These are phyloP conservation scores for Pythium folliculosum DNA, from an alignment of 352 stramenopile genomes.

Conservation along the genomic window DNA sequence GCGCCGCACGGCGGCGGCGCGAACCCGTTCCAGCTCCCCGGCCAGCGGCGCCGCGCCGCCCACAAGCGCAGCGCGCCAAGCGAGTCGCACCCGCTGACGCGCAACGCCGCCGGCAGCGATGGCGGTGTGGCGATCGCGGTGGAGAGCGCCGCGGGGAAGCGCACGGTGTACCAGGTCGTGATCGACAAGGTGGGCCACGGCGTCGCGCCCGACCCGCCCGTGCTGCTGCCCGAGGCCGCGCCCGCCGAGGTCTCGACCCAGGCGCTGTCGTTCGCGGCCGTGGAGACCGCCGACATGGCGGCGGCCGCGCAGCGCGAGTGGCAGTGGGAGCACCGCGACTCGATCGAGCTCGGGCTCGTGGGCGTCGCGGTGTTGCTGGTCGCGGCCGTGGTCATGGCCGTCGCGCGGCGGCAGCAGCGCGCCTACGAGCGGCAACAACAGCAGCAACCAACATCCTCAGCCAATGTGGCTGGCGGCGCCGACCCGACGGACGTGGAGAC, in stretches of 20 bases:
- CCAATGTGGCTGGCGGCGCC: background rate
- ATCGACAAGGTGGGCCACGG: slow-evolving; percentile 28
- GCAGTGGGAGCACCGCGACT: slow-evolving; percentile 21
- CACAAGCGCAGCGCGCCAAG: too few species aligned
- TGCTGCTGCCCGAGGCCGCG: slow-evolving; percentile 12
- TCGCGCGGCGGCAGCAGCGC: slow-evolving; percentile 27
- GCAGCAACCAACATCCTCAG: background rate
- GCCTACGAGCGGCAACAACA: slow-evolving; percentile 20
- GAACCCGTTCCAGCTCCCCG: background rate
- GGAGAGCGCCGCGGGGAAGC: background rate
- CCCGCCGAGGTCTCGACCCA: background rate
- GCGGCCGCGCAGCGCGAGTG: background rate
- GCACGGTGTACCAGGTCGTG: slow-evolving; percentile 19
- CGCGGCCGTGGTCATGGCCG: slow-evolving; percentile 19
- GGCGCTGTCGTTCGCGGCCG: slow-evolving; percentile 3
- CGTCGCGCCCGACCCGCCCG: slow-evolving; percentile 24
- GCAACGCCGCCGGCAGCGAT: too few species aligned
- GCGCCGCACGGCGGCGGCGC: background rate
- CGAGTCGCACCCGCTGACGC: too few species aligned
- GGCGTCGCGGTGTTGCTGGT: slow-evolving; percentile 18
- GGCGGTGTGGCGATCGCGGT: background rate
- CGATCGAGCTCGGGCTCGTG: slow-evolving; percentile 18
- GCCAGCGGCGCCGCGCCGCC: background rate
- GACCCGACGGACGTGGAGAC: slow-evolving; percentile 4
- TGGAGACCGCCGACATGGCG: background rate